Conservation (phyloP, 2,329 filamentous ascomycete species). For the Pochonia chlamydosporia region DNA sequence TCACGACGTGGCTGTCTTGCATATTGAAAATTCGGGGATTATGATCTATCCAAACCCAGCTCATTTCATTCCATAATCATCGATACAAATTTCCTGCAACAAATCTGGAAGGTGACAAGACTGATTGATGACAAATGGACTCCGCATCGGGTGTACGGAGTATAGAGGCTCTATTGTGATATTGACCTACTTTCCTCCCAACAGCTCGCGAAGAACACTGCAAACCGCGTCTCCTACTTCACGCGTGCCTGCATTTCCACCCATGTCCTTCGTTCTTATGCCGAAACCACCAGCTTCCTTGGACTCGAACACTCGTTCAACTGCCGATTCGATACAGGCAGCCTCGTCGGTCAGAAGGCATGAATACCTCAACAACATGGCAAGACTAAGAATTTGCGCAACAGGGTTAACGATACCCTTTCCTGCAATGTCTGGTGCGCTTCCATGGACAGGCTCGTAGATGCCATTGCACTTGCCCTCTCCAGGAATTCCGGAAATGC, state of each 20-base stretch:
- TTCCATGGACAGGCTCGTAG: conserved; percentile 71
- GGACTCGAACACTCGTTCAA: conserved; percentile 57
- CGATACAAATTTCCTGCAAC: too few species aligned
- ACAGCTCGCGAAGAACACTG: not conserved
- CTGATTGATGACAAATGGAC: too few species aligned
- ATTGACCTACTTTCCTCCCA: not conserved
- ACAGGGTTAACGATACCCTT: conserved; percentile 63
- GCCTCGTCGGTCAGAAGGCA: conserved; percentile 57
- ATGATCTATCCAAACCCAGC: too few species aligned
- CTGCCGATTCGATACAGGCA: conserved; percentile 57
- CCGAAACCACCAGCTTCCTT: conserved; percentile 31
- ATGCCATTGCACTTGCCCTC: conserved; percentile 55
- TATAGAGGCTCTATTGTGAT: not conserved
- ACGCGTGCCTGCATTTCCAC: conserved; percentile 63
- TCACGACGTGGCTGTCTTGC: too few species aligned
- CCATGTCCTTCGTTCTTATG: conserved; percentile 61
- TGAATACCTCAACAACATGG: conserved; percentile 72
- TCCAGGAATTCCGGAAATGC: conserved; percentile 33
- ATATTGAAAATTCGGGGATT: too few species aligned
- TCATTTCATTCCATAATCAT: too few species aligned
- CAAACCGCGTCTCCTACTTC: conserved; percentile 72
- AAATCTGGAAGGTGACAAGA: too few species aligned
- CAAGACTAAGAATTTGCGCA: conserved; percentile 63
- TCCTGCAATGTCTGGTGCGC: conserved; percentile 67
- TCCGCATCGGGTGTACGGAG: too few species aligned